Base-by-base conservation (phyloP, 139 green algal genomes). In the Closterium sp. region DNA sequence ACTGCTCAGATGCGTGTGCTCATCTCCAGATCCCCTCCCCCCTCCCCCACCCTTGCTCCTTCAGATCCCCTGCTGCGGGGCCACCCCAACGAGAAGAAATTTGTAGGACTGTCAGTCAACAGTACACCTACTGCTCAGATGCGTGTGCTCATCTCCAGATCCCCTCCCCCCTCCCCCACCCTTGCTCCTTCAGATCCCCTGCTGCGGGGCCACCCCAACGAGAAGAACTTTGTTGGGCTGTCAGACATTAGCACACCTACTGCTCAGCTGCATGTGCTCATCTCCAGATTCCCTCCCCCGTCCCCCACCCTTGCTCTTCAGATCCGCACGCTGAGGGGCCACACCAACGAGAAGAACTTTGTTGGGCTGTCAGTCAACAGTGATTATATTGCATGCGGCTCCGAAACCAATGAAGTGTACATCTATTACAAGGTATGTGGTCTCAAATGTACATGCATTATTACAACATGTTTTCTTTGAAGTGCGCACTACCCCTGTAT, bases 201-300 rank as follows among this genome's bases (percentile, higher is more conserved):
- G 64, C 43, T 94, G 34, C 34, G 23, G 21, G 97, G 97, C 32
- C 97, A 99, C 92, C 83, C 89, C 34, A 99, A 99, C 83, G 96
- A 98, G 91, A 97, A 97, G 90, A 98, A 99, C 94, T 99, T 99
- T 93, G 97, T 98, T 30, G 97, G 97, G 23, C 94, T 99, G 30
- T 91, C 94, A 7, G 96, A 97, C 12, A 93, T 88, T 8, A 85
- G 92, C 0, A 94, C 95, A n/a, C 96, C 97, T 43, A 96, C 99
- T 34, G 87, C 98, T n/a, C n/a, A n/a, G n/a, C n/a, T n/a, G n/a
- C n/a, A n/a, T n/a, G n/a, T n/a, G n/a, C n/a, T n/a, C n/a, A 85
- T 85, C 25, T 85, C 76, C 84, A 35, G 6, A 87, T 87, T 87
- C 84, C 31, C 5, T 89, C 28, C 23, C 28, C n/a, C n/a, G n/a